These are phyloP conservation scores for Botryotinia narcissicola DNA, from an alignment of 2,329 filamentous ascomycete genomes.

Conservation along the genomic window DNA sequence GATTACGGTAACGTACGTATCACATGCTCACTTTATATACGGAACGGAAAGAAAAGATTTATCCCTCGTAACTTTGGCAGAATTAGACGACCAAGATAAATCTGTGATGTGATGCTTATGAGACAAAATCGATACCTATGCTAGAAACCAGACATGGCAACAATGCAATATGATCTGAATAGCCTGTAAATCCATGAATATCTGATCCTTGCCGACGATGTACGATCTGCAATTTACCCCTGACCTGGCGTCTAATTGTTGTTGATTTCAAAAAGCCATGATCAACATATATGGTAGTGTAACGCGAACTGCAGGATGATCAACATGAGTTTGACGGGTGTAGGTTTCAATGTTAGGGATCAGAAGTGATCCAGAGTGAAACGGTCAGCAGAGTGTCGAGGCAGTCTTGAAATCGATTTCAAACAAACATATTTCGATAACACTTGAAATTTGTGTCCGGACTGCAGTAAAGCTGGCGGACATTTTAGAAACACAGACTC, in stretches of 20 bases:
- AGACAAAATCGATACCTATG: neutral
- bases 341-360: neutral
- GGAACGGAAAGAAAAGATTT: neutral
- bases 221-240: neutral
- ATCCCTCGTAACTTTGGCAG: neutral
- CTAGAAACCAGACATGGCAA: neutral
- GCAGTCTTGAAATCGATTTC: neutral
- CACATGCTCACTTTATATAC: neutral
- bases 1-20: neutral
- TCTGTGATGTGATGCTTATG: neutral
- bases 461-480: neutral
- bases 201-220: neutral
- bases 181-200: neutral
- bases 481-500: neutral
- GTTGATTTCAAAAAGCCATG: neutral
- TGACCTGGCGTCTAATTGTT: neutral
- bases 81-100: neutral
- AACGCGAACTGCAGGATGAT: constrained; percentile 13
- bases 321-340: constrained; percentile 2
- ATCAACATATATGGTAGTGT: neutral
- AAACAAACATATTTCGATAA: neutral
- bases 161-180: neutral
- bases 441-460: neutral
- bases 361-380: neutral
- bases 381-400: neutral